Evolutionary conservation across 2,329 filamentous ascomycete genomes (phyloP).

Genomic region (Colletotrichum brevisporum): DNA sequence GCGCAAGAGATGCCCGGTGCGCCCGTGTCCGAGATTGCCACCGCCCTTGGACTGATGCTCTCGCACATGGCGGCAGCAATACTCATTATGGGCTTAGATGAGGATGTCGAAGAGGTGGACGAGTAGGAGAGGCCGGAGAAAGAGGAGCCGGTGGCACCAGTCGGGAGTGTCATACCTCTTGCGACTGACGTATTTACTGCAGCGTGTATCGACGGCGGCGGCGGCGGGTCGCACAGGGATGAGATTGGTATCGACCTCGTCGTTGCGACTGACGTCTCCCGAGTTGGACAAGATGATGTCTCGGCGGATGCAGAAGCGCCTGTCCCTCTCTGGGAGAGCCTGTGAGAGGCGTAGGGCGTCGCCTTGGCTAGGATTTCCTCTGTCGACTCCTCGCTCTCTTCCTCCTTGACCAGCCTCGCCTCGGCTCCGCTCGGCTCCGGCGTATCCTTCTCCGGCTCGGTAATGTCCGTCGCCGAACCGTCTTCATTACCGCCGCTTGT

Average conservation of each 20-base stretch:
- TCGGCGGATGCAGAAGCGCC: not conserved
- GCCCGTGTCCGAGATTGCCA: slow-evolving; percentile 7
- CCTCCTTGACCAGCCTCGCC: slow-evolving; percentile 49
- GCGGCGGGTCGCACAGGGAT: slow-evolving; percentile 36
- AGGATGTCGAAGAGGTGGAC: not conserved
- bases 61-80: slow-evolving; percentile 32
- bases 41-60: slow-evolving; percentile 8
- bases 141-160: not conserved
- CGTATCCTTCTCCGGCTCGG: slow-evolving; percentile 65
- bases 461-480: slow-evolving; percentile 59
- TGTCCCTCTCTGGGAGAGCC: not conserved
- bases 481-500: slow-evolving; percentile 51
- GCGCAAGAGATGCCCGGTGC: slow-evolving; percentile 9
- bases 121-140: not conserved
- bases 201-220: slow-evolving; percentile 17
- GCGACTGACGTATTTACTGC: not conserved
- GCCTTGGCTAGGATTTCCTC: slow-evolving; percentile 40
- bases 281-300: not conserved
- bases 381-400: slow-evolving; percentile 47
- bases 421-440: slow-evolving; percentile 55
- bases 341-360: slow-evolving; percentile 23
- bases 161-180: slow-evolving; percentile 12
- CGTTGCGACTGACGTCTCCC: slow-evolving; percentile 15
- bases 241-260: slow-evolving; percentile 37
- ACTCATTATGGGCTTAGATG: slow-evolving; percentile 27